Conservation (phyloP, 2,329 filamentous ascomycete genomes). For the Alternaria sp. region DNA sequence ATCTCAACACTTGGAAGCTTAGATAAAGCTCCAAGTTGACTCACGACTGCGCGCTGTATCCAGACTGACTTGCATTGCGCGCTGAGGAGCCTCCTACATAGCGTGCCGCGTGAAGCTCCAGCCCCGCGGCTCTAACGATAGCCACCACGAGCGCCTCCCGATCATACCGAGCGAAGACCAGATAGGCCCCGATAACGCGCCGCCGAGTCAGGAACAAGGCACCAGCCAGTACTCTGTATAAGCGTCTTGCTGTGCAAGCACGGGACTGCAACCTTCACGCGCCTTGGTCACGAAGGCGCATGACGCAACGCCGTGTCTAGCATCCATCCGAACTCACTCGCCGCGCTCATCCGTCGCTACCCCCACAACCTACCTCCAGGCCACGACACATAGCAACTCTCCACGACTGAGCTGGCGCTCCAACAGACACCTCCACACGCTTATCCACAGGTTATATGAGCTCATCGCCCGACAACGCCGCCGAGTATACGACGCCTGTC, state of each 20-base stretch:
- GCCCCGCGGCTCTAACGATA: constrained; percentile 14
- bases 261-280: constrained; percentile 30
- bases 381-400: constrained; percentile 10
- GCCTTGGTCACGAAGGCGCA: constrained; percentile 30
- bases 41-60: not conserved
- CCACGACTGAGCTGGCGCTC: constrained; percentile 18
- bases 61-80: constrained; percentile 22
- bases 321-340: constrained; percentile 26
- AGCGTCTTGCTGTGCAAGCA: constrained; percentile 25
- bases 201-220: constrained; percentile 26
- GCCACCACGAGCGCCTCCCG: constrained; percentile 19
- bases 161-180: constrained; percentile 16
- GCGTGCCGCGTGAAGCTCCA: constrained; percentile 19
- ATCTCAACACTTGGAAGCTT: constrained; percentile 26
- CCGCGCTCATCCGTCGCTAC: constrained; percentile 28
- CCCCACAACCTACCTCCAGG: constrained; percentile 7
- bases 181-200: constrained; percentile 21
- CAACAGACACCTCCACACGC: constrained; percentile 15
- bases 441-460: constrained; percentile 48
- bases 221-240: constrained; percentile 12
- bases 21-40: constrained; percentile 13
- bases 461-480: constrained; percentile 47
- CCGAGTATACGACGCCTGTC: constrained; percentile 42
- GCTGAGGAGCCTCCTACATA: constrained; percentile 28
- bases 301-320: constrained; percentile 40